Evolutionary conservation across 2,329 filamentous ascomycete genomes (phyloP), one percentile per base, ranked within the genome.

Genomic region (Exophiala sp.): DNA sequence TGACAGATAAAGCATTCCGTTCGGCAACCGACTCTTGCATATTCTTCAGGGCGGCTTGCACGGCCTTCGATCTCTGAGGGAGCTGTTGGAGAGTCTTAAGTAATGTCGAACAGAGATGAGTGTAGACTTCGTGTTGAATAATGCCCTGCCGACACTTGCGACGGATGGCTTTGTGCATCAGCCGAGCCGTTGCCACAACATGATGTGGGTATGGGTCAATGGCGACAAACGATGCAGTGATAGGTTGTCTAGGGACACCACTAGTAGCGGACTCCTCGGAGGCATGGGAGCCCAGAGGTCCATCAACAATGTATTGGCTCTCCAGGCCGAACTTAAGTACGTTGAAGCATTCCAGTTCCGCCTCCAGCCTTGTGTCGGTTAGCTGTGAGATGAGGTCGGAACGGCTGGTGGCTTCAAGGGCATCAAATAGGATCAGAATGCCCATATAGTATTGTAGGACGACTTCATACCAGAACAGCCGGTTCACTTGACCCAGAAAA

Each of bases 191-290:
- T 2, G 60, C 61, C 32, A 65, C 57, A 2, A 64, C 55, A 41
- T 64, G 61, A 34, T 65, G 60, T 14, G 61, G 63, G 44, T 65
- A 63, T 19, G 62, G 63, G 30, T 65, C 62, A 32, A 64, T 60
- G 9, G 61, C 60, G 38, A 64, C 43, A 2, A 65, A 51, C 10
- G 62, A 61, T 11, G 59, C 49, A 1, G 48, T 34, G 18, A 48
- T 14, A 21, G 29, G 21, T 18, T 27, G 10, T 19, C 32, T 14
- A 18, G 43, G 22, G 16, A 38, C 6, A n/a, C 16, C 6, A 24
- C 14, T 27, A 21, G 10, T 13, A 11, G 21, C 38, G 21, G n/a
- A n/a, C n/a, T n/a, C n/a, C n/a, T n/a, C n/a, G 21, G 43, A 14
- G 3, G 16, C 38, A 23, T 8, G 13, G 14, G 21, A 14, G 11